Percentiles rank a stretch among this genome's conserved stretches.
Evolutionary conservation across 2,329 filamentous ascomycete genomes (phyloP).

Genomic region (Xylaria digitata): DNA sequence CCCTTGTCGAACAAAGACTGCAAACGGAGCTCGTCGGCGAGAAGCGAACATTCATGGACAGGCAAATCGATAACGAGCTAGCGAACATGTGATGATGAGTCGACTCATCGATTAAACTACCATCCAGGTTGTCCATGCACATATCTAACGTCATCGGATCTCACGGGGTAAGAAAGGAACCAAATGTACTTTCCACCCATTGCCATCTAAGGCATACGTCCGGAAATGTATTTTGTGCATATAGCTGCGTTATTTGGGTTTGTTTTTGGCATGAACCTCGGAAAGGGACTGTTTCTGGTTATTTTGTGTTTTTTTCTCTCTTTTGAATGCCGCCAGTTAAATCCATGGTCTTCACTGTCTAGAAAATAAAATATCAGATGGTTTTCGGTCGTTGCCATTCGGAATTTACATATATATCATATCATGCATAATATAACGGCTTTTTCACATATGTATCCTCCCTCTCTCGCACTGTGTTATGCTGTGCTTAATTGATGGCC

Average conservation of each 20-base stretch:
- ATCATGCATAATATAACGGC: slow-evolving; percentile 30
- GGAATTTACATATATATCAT: slow-evolving; percentile 25
- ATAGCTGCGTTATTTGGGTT: slow-evolving; percentile 28
- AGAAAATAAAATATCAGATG: slow-evolving; percentile 27
- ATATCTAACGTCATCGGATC: slow-evolving; percentile 10
- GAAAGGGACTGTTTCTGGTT: slow-evolving; percentile 20
- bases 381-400: slow-evolving; percentile 20
- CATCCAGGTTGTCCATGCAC: neutral
- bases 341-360: slow-evolving; percentile 16
- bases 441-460: neutral
- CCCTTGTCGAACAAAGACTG: slow-evolving; percentile 90
- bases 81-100: slow-evolving; percentile 79
- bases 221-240: slow-evolving; percentile 37
- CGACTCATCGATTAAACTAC: neutral
- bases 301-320: slow-evolving; percentile 4
- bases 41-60: slow-evolving; percentile 87
- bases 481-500: neutral
- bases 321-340: neutral
- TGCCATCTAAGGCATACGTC: slow-evolving; percentile 14
- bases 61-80: slow-evolving; percentile 91
- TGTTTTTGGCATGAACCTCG: slow-evolving; percentile 19
- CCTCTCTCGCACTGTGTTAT: neutral
- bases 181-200: neutral
- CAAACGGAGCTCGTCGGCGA: slow-evolving; percentile 90
- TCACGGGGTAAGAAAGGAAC: neutral